Conservation (phyloP, 2,329 filamentous ascomycete genomes). For the Xylaria digitata region DNA sequence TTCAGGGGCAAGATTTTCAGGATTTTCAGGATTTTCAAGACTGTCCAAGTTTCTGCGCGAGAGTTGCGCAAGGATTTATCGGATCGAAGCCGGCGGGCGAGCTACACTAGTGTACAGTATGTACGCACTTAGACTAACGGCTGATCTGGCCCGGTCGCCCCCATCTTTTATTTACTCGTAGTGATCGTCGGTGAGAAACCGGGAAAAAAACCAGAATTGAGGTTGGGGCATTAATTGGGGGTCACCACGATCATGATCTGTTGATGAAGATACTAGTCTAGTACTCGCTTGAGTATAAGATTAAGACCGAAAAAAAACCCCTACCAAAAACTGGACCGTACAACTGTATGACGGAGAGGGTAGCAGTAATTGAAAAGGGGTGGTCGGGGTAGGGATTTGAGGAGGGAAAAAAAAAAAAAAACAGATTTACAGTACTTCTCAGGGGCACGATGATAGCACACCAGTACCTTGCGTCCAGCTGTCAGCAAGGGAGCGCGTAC, state of each 20-base stretch:
- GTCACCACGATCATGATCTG: slow-evolving; percentile 1
- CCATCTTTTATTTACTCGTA: slow-evolving; percentile 1
- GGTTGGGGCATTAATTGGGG: slow-evolving; percentile 9
- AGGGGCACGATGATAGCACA: slow-evolving; percentile 3
- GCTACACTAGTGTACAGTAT: not conserved
- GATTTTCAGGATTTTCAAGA: not conserved
- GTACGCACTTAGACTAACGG: not conserved
- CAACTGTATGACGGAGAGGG: too few relatives aligned
- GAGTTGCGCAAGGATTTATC: slow-evolving; percentile 24
- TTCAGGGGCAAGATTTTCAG: slow-evolving; percentile 22
- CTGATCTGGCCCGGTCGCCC: slow-evolving; percentile 23
- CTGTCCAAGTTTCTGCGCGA: not conserved
- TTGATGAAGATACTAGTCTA: not conserved
- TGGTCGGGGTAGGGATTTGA: too few relatives aligned
- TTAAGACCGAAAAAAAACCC: not conserved
- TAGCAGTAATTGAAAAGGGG: too few relatives aligned
- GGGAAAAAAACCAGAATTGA: slow-evolving; percentile 4
- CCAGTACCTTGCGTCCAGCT: slow-evolving; percentile 24
- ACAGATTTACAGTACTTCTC: not conserved
- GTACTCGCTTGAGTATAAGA: not conserved
- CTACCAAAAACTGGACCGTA: too few relatives aligned
- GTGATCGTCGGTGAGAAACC: slow-evolving; percentile 17
- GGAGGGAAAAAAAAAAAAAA: too few relatives aligned
- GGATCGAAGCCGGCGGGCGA: slow-evolving; percentile 17
- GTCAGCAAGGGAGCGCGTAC: slow-evolving; percentile 20